Base-by-base conservation (phyloP, 2,329 filamentous ascomycete genomes). In the Corinectria fuckeliana region DNA sequence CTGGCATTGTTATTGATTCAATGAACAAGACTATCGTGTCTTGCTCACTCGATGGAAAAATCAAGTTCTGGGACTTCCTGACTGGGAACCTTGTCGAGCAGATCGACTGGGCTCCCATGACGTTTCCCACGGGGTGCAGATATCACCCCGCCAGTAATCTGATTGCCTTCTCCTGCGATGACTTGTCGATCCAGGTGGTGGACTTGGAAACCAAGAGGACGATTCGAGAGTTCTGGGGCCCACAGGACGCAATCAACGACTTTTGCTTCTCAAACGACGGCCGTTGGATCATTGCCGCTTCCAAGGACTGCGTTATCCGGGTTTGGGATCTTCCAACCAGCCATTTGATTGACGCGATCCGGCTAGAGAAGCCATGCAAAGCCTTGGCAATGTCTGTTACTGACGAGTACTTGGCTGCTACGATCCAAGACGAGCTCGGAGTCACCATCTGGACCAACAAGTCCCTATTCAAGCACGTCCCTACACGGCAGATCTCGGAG, bases 11-110 rank as follows among this genome's bases (percentile, higher is more conserved):
- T 21, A 87, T 98, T 14, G 94, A 99, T 77, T 89, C 88, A n/a
- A 82, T 98, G 74, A 97, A 97, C 76, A 91, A 89, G 64, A 87
- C 85, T 16, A 82, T 98, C 49, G 87, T 97, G 41, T 96, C 93
- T 61, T 96, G 93, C 73, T 90, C 92, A 2, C 78, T 93, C 13
- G 95, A 99, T 75, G 95, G 95, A 28, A 96, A 90, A 75, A 84
- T 98, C 69, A 98, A 97, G 80, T 98, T 99, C 74, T 99, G 96
- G 96, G 91, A 96, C 65, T 96, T 99, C 64, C 77, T 88, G n/a
- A 92, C 91, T 0, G 95, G 94, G 7, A 85, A 87, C 42, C 82
- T 98, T 3, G 73, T 91, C 10, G 85, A 94, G 62, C 88, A 97
- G 71, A 87, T 98, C 50, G 88, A 93, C 74, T 96, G 93, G 90